Percentiles rank a stretch among this genome's conserved stretches.
These are phyloP conservation scores for Boletus sp. DNA, from an alignment of 1,284 basidiomycete genomes.

Conservation along the genomic window DNA sequence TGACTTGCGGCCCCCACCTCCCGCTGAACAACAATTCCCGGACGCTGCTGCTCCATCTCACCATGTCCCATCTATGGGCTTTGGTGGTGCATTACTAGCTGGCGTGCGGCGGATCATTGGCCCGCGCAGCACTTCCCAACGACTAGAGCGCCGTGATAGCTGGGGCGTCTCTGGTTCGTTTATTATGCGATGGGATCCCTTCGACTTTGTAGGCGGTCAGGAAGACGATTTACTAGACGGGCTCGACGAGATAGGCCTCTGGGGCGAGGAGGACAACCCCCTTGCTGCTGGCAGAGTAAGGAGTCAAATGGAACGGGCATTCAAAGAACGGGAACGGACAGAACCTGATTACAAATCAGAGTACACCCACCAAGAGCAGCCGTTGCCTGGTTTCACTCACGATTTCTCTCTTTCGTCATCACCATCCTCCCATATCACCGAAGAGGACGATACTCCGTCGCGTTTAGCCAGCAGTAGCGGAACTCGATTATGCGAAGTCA, in stretches of 20 bases:
- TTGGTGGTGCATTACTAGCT: slow-evolving; percentile 66
- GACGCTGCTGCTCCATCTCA: slow-evolving; percentile 46
- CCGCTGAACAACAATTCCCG: slow-evolving; percentile 17
- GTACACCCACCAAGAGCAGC: slow-evolving; percentile 59
- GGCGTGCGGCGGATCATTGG: slow-evolving; percentile 34
- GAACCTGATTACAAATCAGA: slow-evolving; percentile 49
- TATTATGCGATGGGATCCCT: slow-evolving; percentile 30
- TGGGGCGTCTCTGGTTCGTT: slow-evolving; percentile 32
- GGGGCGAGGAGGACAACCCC: slow-evolving; percentile 16
- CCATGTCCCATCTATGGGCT: slow-evolving; percentile 54
- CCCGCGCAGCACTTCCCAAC: slow-evolving; percentile 12
- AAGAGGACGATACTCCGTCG: slow-evolving; percentile 22
- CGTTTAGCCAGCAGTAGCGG: slow-evolving; percentile 20
- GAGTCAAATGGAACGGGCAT: slow-evolving; percentile 21
- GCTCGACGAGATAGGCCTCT: slow-evolving; percentile 17
- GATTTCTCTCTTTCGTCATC: slow-evolving; percentile 47
- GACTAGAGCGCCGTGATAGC: slow-evolving; percentile 17
- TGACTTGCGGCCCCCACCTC: slow-evolving; percentile 22
- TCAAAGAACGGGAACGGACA: slow-evolving; percentile 14
- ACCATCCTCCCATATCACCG: slow-evolving; percentile 24
- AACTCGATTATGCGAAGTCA: slow-evolving; percentile 23
- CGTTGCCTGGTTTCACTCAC: slow-evolving; percentile 57
- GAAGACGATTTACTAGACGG: slow-evolving; percentile 14
- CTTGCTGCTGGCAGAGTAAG: slow-evolving; percentile 16
- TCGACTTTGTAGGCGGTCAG: slow-evolving; percentile 18